Base-by-base conservation (phyloP, 2,329 filamentous ascomycete genomes). In the Colletotrichum godetiae region DNA sequence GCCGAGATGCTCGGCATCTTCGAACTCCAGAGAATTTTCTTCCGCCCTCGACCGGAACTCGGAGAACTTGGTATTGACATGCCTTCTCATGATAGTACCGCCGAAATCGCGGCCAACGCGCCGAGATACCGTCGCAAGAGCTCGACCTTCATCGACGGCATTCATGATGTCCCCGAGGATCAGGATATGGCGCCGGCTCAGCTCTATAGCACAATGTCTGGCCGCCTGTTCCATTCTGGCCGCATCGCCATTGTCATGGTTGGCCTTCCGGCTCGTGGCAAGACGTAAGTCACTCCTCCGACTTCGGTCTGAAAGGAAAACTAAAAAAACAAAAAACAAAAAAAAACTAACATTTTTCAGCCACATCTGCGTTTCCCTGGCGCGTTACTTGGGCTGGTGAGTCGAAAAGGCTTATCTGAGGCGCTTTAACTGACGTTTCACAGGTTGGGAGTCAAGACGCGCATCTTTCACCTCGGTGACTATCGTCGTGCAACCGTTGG, bases 211-310 rank as follows among this genome's bases (percentile, higher is more conserved):
- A 99, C 97, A 66, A 97, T 98, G 89, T 98, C 96, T 60, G 97
- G 97, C 61, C 92, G 97, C 55, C 91, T 99, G 35, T 99, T 99
- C 82, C 97, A 99, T 83, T 98, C 97, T 27, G 97, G 97, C 60
- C 92, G 96, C 71, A 99, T 99, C 81, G 96, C 96, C 60, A 98
- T 99, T 78, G 96, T 97, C 76, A 98, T 98, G 81, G 97, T 98
- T 77, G 97, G 97, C 29, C 90, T 98, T 35, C 97, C 97, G 55
- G 97, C 97, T 52, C 92, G 97, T 79, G 97, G 97, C 74, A 99
- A 99, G 85, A 99, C 97, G 89, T 95, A 84, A 82, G 92, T 86
- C 13, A 52, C 35, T 11, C 7, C 15, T 13, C 7, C 31, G 35
- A 35, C 4, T 22, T 27, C 55, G 19, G 60, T 55, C n/a, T 12